Percentiles rank a stretch among this genome's conserved stretches.
These are phyloP conservation scores for Ambispora gerdemannii DNA, from an alignment of 192 early-diverging fungal genomes.

Conservation along the genomic window DNA sequence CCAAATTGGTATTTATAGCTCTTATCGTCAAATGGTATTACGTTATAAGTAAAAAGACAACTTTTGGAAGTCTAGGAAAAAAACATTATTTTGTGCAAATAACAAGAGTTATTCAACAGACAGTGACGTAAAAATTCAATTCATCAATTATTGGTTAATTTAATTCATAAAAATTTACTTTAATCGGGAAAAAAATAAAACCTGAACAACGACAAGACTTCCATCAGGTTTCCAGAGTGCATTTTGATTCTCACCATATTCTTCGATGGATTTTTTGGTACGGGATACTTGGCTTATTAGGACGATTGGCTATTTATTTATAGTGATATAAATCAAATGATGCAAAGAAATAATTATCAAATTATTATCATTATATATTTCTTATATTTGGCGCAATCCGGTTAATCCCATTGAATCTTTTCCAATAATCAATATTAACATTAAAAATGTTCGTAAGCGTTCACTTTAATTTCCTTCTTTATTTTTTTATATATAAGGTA, in stretches of 20 bases:
- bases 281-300: constrained; percentile 63
- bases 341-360: neutral
- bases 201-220: constrained; percentile 60
- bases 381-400: neutral
- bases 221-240: constrained; percentile 75
- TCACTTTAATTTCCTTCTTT: no score
- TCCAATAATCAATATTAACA: neutral
- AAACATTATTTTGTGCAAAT: no score
- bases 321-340: neutral
- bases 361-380: neutral
- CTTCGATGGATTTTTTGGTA: constrained; percentile 57
- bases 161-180: neutral
- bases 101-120: no score
- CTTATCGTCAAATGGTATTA: constrained; percentile 50
- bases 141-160: neutral
- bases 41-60: constrained; percentile 68
- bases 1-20: constrained; percentile 59
- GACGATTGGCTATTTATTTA: constrained; percentile 53
- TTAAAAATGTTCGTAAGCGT: neutral
- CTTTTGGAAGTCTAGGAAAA: constrained; percentile 60
- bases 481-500: no score
- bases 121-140: no score
- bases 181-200: constrained; percentile 35
- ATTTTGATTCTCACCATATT: constrained; percentile 71
- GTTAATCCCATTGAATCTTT: neutral